Evolutionary conservation across 257 asterid species (phyloP), one percentile per base, ranked within the genome.

Genomic region (Rhazya stricta): DNA sequence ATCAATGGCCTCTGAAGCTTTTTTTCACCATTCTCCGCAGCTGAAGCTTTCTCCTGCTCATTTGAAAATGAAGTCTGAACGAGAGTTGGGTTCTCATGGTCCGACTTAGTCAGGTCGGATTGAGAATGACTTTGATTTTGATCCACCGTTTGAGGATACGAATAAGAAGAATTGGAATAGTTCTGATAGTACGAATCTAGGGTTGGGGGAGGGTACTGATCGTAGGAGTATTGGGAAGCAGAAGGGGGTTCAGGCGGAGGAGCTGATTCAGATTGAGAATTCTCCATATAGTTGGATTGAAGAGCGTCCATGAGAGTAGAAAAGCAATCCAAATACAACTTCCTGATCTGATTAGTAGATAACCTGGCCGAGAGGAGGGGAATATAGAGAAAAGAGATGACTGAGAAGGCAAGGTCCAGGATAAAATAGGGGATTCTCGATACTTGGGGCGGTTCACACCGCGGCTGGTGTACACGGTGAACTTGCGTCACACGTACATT

Each of bases 251-350:
- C 50, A 57, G 74, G 23, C n/a, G 91, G 58, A 61, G 70, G 56
- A 34, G 66, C 46, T 6, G 88, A 79, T 66, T 84, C 82, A 29
- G 89, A 69, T 45, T 84, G 91, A 25, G 91, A 81, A 67, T 76
- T 69, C 48, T 85, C 94, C 79, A 71, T 74, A 82, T 87, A 87
- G 70, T 72, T 83, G 60, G 97, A 84, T 81, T 89, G 96, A 75
- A 91, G 83, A 67, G 94, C 79, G 50, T 89, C 96, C 97, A 91
- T 91, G 53, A 0, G 50, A 67, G 25, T 23, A 18, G 29, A 23
- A 23, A 42, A 15, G n/a, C 8, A n/a, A 23, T 27, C 23, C 34
- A 19, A 45, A 30, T 34, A 9, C 16, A 56, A 39, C 13, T 25
- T 39, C 23, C 23, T 12, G 67, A 61, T 15, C 29, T 19, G 63